phyloP scores from a whole-genome alignment of 192 early-diverging fungal species.

The Piromyces sp. region DNA sequence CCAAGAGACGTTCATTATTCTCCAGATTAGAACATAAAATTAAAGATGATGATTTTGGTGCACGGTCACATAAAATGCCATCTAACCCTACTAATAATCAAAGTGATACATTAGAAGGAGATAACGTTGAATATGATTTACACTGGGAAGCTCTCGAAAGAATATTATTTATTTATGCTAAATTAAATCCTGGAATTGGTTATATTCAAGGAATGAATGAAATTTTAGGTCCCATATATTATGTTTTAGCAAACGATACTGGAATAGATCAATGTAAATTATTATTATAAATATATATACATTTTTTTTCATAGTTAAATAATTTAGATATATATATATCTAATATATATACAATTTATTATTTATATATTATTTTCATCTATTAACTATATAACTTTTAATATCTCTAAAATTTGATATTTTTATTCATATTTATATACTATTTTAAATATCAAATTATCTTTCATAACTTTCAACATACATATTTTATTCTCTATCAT shows the following conservation, averaged over 20 bases:
- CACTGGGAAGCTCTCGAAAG: slow-evolving; percentile 67
- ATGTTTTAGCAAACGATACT: slow-evolving; percentile 43
- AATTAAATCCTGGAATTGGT: slow-evolving; percentile 59
- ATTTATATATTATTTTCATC: too few relatives aligned
- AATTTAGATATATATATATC: too few relatives aligned
- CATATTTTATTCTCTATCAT: too few relatives aligned
- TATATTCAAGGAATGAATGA: slow-evolving; percentile 89
- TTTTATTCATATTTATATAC: too few relatives aligned
- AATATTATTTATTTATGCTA: slow-evolving; percentile 60
- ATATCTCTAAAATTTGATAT: too few relatives aligned
- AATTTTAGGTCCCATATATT: slow-evolving; percentile 61
- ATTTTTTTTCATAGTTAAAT: too few relatives aligned
- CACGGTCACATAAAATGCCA: slow-evolving; percentile 17
- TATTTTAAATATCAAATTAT: too few relatives aligned
- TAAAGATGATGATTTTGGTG: slow-evolving; percentile 27
- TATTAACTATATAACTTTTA: too few relatives aligned
- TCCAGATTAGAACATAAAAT: slow-evolving; percentile 48
- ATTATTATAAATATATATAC: too few relatives aligned
- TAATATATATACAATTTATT: too few relatives aligned
- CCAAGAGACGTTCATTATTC: slow-evolving; percentile 9
- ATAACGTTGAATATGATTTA: slow-evolving; percentile 25
- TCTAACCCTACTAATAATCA: background rate
- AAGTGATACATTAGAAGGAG: background rate
- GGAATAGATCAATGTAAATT: slow-evolving; percentile 13
- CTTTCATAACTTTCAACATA: too few relatives aligned